A percentile compares a stretch with the other conserved stretches of the same genome.
phyloP scores from a whole-genome alignment of 2,329 filamentous ascomycete genomes.

The Colletotrichum salicis region DNA sequence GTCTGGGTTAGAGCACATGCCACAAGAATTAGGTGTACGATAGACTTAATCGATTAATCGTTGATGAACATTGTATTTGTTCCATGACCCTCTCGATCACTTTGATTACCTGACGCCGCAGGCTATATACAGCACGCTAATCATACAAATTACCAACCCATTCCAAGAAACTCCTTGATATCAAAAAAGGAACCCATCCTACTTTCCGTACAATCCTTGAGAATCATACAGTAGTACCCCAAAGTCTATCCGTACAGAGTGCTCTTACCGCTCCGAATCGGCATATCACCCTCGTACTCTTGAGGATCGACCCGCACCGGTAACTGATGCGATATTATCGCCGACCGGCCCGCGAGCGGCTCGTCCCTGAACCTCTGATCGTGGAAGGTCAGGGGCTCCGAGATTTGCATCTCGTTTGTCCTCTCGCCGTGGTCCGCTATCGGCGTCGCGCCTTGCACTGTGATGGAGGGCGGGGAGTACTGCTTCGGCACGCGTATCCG shows the following conservation, averaged over 20 bases:
- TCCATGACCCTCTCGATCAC: conserved; percentile 8
- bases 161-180: background rate
- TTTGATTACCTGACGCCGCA: background rate
- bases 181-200: background rate
- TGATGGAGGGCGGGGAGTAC: conserved; percentile 51
- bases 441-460: conserved; percentile 43
- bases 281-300: conserved; percentile 41
- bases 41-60: conserved; percentile 17
- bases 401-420: conserved; percentile 42
- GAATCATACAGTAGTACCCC: no score
- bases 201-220: no score
- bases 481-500: conserved; percentile 54
- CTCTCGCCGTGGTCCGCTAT: conserved; percentile 38
- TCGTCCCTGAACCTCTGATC: conserved; percentile 42
- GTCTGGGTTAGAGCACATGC: conserved; percentile 50
- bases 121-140: background rate
- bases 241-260: conserved; percentile 45
- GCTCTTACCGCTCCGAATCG: conserved; percentile 49
- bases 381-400: conserved; percentile 41
- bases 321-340: conserved; percentile 8
- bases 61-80: conserved; percentile 27
- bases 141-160: background rate
- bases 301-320: conserved; percentile 15
- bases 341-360: conserved; percentile 34
- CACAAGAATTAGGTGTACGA: background rate